Evolutionary conservation across 2,329 filamentous ascomycete species (phyloP).

Genomic region (Tolypocladium cylindrosporum): DNA sequence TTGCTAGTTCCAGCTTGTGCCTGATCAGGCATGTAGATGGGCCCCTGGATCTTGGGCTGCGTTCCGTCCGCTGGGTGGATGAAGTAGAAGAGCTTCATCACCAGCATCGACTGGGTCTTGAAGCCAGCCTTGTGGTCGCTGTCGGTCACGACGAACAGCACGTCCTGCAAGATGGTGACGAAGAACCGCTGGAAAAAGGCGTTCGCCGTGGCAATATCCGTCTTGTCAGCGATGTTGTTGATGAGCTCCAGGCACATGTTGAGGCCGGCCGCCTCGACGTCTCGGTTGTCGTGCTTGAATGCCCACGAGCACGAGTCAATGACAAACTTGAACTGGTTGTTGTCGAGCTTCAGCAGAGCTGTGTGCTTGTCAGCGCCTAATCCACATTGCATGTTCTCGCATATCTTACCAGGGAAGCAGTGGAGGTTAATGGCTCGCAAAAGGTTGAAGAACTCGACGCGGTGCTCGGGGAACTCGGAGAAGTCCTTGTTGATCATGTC

Average conservation of each 20-base stretch:
- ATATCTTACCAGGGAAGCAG: slow-evolving; percentile 70
- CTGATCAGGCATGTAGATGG: slow-evolving; percentile 79
- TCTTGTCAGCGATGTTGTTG: slow-evolving; percentile 92
- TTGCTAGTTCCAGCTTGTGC: slow-evolving; percentile 77
- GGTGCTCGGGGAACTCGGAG: slow-evolving; percentile 95
- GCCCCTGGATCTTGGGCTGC: slow-evolving; percentile 79
- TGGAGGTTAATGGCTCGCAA: slow-evolving; percentile 92
- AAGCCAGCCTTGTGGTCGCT: slow-evolving; percentile 98
- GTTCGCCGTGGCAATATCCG: slow-evolving; percentile 75
- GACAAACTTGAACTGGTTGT: slow-evolving; percentile 96
- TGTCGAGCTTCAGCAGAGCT: slow-evolving; percentile 86
- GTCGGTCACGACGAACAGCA: slow-evolving; percentile 96
- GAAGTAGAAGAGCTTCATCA: slow-evolving; percentile 94
- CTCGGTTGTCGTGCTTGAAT: slow-evolving; percentile 99
- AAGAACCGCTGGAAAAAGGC: slow-evolving; percentile 99
- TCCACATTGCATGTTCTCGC: not conserved
- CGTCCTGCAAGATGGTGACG: slow-evolving; percentile 88
- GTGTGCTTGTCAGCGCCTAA: slow-evolving; percentile 1
- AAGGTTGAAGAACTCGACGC: slow-evolving; percentile 99
- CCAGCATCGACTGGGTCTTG: slow-evolving; percentile 90
- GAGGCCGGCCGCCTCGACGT: slow-evolving; percentile 90
- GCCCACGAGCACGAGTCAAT: slow-evolving; percentile 99
- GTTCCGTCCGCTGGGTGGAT: slow-evolving; percentile 61
- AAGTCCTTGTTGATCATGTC: slow-evolving; percentile 99
- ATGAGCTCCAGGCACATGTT: slow-evolving; percentile 98